Base-by-base conservation (phyloP, 2,329 filamentous ascomycete genomes). In the Samsoniella hepiali region DNA sequence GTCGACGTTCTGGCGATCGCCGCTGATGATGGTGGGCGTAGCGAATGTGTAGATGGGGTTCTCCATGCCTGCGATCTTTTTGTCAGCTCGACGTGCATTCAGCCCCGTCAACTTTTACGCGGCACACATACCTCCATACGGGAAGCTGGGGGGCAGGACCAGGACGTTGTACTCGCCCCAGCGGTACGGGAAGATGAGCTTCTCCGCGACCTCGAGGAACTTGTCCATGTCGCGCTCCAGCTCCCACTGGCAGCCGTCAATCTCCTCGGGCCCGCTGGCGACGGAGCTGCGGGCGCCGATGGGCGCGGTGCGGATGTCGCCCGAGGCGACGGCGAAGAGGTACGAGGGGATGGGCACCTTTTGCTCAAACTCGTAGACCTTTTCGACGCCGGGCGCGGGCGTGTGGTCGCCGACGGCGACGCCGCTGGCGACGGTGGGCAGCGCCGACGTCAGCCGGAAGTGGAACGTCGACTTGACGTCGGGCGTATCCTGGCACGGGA, bases 121-220 rank as follows among this genome's bases (percentile, higher is more conserved):
- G 22, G 22, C 61, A 10, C 65, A 75, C 84, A 78, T 78, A 76
- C 89, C 90, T 71, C 91, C 92, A 70, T 95, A 96, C 0, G 92
- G 92, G 74, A 96, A 98, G 69, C 90, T 94, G 1, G 92, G 91
- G 4, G 94, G 94, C 38, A 98, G 81, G 4, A 97, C 89, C 29
- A 98, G 81, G 10, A 97, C 91, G 69, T 98, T 98, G 81, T 98
- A 98, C 69, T 93, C 88, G 17, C 91, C 93, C 95, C 95, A 99
- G 64, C 87, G 86, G 75, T 99, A 98, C 0, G 91, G 91, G 69
- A 92, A 96, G 54, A 97, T 86, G 50, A 88, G 76, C 72, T 85
- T 85, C 78, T 97, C 94, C 1, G 93, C 91, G 17, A 91, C 88
- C 67, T 93, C 85, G 75, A 99, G 90, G 74, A 96, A 98, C 70